Percentiles rank a stretch among this genome's conserved stretches.
Evolutionary conservation across 2,329 filamentous ascomycete genomes (phyloP).

Genomic region (Penicillium sp.): DNA sequence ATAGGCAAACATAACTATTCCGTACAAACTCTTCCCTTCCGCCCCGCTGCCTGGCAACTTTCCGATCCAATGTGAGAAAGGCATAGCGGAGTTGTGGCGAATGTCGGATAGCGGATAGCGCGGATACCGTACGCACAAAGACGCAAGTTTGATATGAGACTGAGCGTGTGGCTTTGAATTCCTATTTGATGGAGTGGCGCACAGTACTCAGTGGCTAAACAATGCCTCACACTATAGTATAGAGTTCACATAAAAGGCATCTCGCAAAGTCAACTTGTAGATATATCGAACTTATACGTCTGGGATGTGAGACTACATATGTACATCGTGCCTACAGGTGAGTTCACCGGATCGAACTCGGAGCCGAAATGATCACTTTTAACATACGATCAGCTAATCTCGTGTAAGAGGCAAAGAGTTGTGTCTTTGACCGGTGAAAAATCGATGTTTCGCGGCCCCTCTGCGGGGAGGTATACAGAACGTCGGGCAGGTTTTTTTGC

Average conservation of each 20-base stretch:
- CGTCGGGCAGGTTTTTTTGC: slow-evolving; percentile 19
- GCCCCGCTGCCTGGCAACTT: slow-evolving; percentile 20
- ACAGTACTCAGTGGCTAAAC: not conserved
- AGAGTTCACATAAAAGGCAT: no score
- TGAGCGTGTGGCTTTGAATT: slow-evolving; percentile 2
- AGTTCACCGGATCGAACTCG: no score
- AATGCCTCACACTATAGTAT: no score
- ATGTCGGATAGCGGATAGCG: slow-evolving; percentile 12
- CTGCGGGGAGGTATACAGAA: slow-evolving; percentile 21
- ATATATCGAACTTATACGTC: not conserved
- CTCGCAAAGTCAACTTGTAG: no score
- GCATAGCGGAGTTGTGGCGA: slow-evolving; percentile 11
- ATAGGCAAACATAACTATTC: not conserved
- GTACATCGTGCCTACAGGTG: no score
- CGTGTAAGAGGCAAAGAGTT: slow-evolving; percentile 6
- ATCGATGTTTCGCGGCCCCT: slow-evolving; percentile 19
- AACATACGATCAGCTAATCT: not conserved
- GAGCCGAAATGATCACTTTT: not conserved
- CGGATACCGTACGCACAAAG: slow-evolving; percentile 22
- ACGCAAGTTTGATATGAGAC: not conserved
- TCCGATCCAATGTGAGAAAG: slow-evolving; percentile 20
- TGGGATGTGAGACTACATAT: not conserved
- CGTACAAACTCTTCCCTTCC: slow-evolving; percentile 3
- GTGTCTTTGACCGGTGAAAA: slow-evolving; percentile 19
- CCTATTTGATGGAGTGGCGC: not conserved